phyloP scores from a whole-genome alignment of 345 rosid species.

The Mercurialis annua region DNA sequence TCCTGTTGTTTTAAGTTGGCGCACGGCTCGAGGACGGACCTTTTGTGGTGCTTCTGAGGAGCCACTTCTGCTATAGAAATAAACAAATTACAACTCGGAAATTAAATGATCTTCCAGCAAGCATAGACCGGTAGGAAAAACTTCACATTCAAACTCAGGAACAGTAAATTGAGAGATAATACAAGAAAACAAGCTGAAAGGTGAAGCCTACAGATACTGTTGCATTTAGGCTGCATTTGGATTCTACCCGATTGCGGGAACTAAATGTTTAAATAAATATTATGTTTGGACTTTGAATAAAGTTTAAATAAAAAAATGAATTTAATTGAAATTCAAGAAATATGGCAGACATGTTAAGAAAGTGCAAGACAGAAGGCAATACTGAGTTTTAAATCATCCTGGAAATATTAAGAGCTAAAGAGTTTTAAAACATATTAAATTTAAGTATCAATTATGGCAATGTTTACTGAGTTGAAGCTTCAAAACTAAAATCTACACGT shows the following conservation, averaged over 20 bases:
- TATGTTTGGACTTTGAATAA: not conserved
- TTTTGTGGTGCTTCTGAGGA: conserved; percentile 58
- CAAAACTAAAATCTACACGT: not conserved
- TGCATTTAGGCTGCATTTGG: not conserved
- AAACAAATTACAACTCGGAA: not conserved
- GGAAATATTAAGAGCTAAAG: not conserved
- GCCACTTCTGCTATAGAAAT: conserved; percentile 39
- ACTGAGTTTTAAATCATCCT: conserved; percentile 5
- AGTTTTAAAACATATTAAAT: not conserved
- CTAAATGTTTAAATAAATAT: not conserved
- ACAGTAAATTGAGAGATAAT: not conserved
- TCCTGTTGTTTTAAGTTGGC: conserved; percentile 41
- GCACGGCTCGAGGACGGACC: conserved; percentile 62
- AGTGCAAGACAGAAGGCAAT: not conserved
- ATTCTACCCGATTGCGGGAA: not conserved
- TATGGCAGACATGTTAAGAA: not conserved
- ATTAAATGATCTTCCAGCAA: not conserved
- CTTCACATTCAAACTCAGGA: conserved; percentile 1
- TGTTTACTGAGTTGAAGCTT: not conserved
- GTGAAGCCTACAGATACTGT: not conserved
- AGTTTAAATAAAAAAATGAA: not conserved
- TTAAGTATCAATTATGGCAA: not conserved
- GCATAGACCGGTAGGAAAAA: not conserved
- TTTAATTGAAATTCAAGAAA: not conserved
- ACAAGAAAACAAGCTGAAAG: not conserved